phyloP scores from a whole-genome alignment of 495 filamentous ascomycete species.

The Penicillium steckii region DNA sequence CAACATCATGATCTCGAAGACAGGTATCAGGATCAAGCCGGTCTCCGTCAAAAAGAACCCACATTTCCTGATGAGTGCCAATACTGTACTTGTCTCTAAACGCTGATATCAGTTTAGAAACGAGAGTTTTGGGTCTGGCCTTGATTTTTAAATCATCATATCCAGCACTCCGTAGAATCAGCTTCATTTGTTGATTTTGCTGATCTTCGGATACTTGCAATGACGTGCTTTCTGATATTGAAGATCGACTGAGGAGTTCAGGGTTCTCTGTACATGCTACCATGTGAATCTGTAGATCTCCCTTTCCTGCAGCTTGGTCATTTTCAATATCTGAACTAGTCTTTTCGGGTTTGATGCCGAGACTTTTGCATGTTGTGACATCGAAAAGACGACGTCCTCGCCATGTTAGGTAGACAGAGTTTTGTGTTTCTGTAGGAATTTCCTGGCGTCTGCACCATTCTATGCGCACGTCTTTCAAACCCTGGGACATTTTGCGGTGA shows the following conservation, averaged over 20 bases:
- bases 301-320: conserved; percentile 23
- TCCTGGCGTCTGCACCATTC: conserved; percentile 66
- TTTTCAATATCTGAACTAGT: conserved; percentile 36
- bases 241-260: conserved; percentile 19
- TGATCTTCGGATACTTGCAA: conserved; percentile 15
- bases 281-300: conserved; percentile 52
- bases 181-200: conserved; percentile 36
- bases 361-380: conserved; percentile 65
- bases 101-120: conserved; percentile 53
- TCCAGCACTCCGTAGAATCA: conserved; percentile 60
- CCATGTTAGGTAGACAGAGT: conserved; percentile 74
- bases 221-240: background rate
- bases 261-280: conserved; percentile 68
- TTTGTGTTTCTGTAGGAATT: conserved; percentile 44
- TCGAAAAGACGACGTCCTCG: conserved; percentile 70
- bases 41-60: conserved; percentile 80
- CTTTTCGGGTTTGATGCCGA: conserved; percentile 53
- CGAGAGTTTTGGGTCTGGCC: conserved; percentile 54
- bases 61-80: conserved; percentile 49
- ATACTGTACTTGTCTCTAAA: conserved; percentile 51
- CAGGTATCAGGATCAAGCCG: conserved; percentile 57
- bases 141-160: conserved; percentile 55
- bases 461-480: conserved; percentile 60
- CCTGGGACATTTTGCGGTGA: conserved; percentile 62
- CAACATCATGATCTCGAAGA: conserved; percentile 70